Evolutionary conservation across 805 yeast genomes (phyloP).

Genomic region (Blastobotrys peoriensis): DNA sequence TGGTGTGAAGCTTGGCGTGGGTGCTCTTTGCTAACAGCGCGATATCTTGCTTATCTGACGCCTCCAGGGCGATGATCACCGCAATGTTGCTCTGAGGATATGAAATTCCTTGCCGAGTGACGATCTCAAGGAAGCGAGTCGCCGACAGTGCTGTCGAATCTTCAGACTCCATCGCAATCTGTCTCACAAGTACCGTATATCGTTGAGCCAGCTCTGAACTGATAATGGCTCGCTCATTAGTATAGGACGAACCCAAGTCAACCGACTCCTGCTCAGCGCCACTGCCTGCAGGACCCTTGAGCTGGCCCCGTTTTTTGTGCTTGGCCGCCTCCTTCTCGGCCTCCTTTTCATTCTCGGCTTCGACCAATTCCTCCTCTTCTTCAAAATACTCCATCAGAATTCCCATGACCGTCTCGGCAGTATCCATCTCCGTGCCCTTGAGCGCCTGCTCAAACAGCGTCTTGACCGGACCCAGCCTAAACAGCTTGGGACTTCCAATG

Average conservation of each 20-base stretch:
- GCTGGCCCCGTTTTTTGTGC: neutral
- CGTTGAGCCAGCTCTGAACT: conserved; percentile 68
- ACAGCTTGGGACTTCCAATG: conserved; percentile 57
- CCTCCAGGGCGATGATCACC: conserved; percentile 62
- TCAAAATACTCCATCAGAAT: conserved; percentile 54
- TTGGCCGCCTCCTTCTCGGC: neutral
- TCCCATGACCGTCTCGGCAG: conserved; percentile 48
- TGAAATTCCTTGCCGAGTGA: conserved; percentile 61
- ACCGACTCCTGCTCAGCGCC: neutral
- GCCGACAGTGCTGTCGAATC: conserved; percentile 45
- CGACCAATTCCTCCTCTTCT: conserved; percentile 31
- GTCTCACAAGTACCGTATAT: conserved; percentile 43
- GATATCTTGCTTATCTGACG: conserved; percentile 42
- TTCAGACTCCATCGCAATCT: conserved; percentile 43
- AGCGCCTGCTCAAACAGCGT: conserved; percentile 51
- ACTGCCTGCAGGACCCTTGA: neutral
- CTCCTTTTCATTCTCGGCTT: conserved; percentile 12
- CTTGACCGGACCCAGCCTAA: conserved; percentile 50
- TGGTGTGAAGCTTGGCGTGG: conserved; percentile 52
- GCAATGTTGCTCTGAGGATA: conserved; percentile 68
- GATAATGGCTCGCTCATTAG: neutral
- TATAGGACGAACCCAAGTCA: conserved; percentile 2
- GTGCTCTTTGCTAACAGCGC: conserved; percentile 45
- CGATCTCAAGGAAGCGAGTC: conserved; percentile 47
- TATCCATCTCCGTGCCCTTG: conserved; percentile 31